Percentiles rank a stretch among this genome's conserved stretches.
Evolutionary conservation across 2,329 filamentous ascomycete genomes (phyloP).

Genomic region (Aspergillus fumigatus): DNA sequence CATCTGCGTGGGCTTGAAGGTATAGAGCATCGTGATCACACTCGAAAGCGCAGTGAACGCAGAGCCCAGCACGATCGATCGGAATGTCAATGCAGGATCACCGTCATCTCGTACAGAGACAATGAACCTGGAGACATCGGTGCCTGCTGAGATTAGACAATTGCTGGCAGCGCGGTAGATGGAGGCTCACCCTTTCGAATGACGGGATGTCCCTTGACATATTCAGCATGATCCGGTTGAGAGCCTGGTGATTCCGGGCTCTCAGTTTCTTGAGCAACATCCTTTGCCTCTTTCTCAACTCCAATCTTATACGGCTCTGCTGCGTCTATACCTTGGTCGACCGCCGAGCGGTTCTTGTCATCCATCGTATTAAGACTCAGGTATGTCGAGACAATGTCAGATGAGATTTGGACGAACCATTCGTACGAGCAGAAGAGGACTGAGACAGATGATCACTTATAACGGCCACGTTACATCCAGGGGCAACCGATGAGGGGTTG

Average conservation of each 20-base stretch:
- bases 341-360: not conserved
- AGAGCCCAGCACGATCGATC: constrained; percentile 16
- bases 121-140: constrained; percentile 18
- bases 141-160: constrained; percentile 2
- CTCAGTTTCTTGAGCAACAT: not conserved
- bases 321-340: not conserved
- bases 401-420: not conserved
- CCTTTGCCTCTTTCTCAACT: not conserved
- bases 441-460: not conserved
- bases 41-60: constrained; percentile 19
- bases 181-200: constrained; percentile 13
- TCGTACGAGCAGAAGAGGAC: not conserved
- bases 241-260: not conserved
- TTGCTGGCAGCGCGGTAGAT: not conserved
- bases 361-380: not conserved
- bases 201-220: constrained; percentile 17
- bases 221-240: constrained; percentile 4
- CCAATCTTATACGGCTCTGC: not conserved
- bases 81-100: constrained; percentile 18
- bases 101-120: constrained; percentile 17
- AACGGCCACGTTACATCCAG: not conserved
- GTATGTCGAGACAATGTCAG: not conserved
- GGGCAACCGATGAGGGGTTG: not conserved
- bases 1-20: constrained; percentile 16
- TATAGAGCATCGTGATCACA: constrained; percentile 21